Evolutionary conservation across 805 yeast species (phyloP).

Genomic region (Yamadazyma takamatsuzukensis): DNA sequence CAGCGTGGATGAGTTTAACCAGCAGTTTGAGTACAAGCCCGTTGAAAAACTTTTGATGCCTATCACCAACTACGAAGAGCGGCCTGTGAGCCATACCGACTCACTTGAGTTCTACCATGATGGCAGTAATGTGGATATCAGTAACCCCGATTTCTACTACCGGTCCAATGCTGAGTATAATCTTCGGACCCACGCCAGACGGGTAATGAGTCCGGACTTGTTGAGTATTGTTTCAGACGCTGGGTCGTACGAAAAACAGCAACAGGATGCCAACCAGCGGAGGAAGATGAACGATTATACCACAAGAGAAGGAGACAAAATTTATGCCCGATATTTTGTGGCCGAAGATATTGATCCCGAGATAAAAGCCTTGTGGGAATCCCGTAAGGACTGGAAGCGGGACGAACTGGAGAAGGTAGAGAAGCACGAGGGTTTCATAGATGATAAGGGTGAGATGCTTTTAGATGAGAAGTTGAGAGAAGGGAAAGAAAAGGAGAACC

Average conservation of each 20-base stretch:
- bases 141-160: constrained; percentile 12
- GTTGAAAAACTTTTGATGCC: constrained; percentile 7
- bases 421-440: not conserved
- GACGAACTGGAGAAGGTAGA: not conserved
- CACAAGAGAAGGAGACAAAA: constrained; percentile 57
- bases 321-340: constrained; percentile 38
- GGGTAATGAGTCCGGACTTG: not conserved
- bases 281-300: constrained; percentile 46
- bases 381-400: constrained; percentile 27
- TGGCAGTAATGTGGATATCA: constrained; percentile 3
- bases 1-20: constrained; percentile 18
- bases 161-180: constrained; percentile 8
- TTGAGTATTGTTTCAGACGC: constrained; percentile 5
- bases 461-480: not conserved
- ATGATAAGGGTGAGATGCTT: not conserved
- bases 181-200: not conserved
- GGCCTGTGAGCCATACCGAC: too few relatives aligned
- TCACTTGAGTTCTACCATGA: too few relatives aligned
- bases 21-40: constrained; percentile 26
- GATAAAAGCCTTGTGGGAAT: constrained; percentile 49
- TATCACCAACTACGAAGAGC: constrained; percentile 1
- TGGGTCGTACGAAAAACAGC: constrained; percentile 16
- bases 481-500: too few relatives aligned
- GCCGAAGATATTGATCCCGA: constrained; percentile 49
- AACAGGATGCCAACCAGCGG: constrained; percentile 11